Conservation (phyloP, 352 stramenopile genomes). For the Globisporangium echinulatum region DNA sequence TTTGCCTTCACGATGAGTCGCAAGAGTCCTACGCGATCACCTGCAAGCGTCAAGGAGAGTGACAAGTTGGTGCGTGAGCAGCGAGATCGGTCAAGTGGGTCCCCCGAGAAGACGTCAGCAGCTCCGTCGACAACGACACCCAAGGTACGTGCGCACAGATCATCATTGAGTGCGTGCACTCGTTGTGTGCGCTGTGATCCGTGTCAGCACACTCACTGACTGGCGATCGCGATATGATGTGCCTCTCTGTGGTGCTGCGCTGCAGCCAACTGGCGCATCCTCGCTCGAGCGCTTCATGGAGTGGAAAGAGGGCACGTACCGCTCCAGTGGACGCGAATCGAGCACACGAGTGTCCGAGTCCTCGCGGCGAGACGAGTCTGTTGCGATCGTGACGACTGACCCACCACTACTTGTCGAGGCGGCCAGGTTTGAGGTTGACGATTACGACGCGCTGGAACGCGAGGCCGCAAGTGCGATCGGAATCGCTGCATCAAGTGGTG, state of each 20-base stretch:
- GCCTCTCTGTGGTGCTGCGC: too few relatives aligned
- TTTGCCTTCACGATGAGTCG: constrained; percentile 4
- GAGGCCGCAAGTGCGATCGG: constrained; percentile 7
- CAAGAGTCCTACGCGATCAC: neutral
- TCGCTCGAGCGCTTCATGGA: constrained; percentile 9
- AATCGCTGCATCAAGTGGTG: neutral
- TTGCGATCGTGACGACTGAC: neutral
- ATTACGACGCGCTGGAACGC: neutral
- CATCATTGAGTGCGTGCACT: too few relatives aligned
- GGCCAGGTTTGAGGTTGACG: neutral
- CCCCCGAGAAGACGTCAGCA: neutral
- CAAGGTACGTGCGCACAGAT: constrained; percentile 4
- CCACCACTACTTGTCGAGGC: neutral
- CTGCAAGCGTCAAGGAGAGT: neutral
- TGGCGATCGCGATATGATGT: too few relatives aligned
- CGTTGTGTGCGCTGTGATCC: too few relatives aligned
- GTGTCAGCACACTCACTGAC: too few relatives aligned
- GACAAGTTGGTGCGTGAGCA: neutral
- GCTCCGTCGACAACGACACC: neutral
- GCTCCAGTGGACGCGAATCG: constrained; percentile 10
- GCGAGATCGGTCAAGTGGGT: neutral
- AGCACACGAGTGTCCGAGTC: constrained; percentile 3
- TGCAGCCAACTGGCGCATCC: neutral
- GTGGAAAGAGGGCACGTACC: constrained; percentile 6
- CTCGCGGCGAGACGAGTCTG: neutral